These are phyloP conservation scores for Zanthoxylum bungeanum DNA, from an alignment of 345 rosid species.

Conservation along the genomic window DNA sequence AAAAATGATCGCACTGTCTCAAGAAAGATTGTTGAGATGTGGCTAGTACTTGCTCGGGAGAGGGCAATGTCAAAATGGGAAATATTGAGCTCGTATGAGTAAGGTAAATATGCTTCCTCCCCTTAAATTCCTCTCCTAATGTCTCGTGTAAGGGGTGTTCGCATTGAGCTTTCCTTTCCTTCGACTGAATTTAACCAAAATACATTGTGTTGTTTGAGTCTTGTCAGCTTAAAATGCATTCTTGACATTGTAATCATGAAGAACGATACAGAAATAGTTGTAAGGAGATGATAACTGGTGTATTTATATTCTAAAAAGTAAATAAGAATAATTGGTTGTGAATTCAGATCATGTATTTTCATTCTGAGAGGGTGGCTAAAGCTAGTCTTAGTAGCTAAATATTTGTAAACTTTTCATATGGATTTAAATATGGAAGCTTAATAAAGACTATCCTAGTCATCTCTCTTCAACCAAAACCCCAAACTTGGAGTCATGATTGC, in stretches of 20 bases:
- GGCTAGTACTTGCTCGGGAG: slow-evolving; percentile 31
- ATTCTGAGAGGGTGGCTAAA: background rate
- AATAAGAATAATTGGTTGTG: background rate
- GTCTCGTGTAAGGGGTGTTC: background rate
- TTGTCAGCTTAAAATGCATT: background rate
- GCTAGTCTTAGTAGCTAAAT: background rate
- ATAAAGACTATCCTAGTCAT: too few species aligned
- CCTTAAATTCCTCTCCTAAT: background rate
- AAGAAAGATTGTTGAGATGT: slow-evolving; percentile 28
- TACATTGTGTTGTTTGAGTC: background rate
- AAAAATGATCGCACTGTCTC: slow-evolving; percentile 23
- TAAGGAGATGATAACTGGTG: background rate
- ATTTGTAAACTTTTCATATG: background rate
- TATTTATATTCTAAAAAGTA: background rate
- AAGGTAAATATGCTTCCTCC: slow-evolving; percentile 17
- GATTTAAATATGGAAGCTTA: too few species aligned
- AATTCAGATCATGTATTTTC: background rate
- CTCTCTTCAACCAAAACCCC: too few species aligned
- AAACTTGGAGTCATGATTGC: too few species aligned
- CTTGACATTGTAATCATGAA: background rate
- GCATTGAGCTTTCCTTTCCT: background rate
- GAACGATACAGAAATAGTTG: background rate
- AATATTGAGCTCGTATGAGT: slow-evolving; percentile 30
- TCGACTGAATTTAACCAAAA: background rate
- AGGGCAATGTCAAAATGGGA: slow-evolving; percentile 30